phyloP scores from a whole-genome alignment of 2,329 filamentous ascomycete genomes.

The Acarospora socialis region DNA sequence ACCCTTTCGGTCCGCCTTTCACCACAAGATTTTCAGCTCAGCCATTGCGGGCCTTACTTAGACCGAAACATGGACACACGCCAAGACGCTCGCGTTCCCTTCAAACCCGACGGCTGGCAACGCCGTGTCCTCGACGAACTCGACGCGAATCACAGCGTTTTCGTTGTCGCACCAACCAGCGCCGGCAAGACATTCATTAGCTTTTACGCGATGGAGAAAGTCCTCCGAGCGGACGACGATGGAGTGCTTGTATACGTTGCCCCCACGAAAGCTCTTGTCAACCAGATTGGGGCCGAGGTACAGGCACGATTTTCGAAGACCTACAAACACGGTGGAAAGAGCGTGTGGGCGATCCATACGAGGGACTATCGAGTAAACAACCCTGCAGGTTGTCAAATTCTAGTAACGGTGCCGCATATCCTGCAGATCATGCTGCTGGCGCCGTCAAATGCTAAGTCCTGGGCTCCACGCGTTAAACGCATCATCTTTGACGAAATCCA shows the following conservation, averaged over 20 bases:
- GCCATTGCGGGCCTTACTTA: conserved; percentile 57
- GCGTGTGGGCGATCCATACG: conserved; percentile 68
- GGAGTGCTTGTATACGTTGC: conserved; percentile 65
- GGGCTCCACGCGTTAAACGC: conserved; percentile 53
- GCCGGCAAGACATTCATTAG: conserved; percentile 74
- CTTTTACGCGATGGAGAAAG: conserved; percentile 70
- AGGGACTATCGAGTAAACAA: conserved; percentile 63
- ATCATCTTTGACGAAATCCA: conserved; percentile 79
- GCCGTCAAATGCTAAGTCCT: conserved; percentile 49
- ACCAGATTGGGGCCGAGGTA: conserved; percentile 69
- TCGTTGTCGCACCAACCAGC: conserved; percentile 64
- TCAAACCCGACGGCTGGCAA: conserved; percentile 66
- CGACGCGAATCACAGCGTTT: conserved; percentile 53
- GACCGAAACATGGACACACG: conserved; percentile 58
- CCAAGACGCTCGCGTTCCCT: conserved; percentile 54
- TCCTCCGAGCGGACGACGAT: conserved; percentile 53
- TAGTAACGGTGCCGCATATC: conserved; percentile 66
- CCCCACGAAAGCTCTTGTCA: conserved; percentile 68
- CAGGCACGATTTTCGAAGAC: conserved; percentile 59
- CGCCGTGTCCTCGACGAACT: conserved; percentile 58
- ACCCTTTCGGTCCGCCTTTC: conserved; percentile 22
- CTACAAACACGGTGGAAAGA: conserved; percentile 45
- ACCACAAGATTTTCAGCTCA: conserved; percentile 49
- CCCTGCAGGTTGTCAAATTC: conserved; percentile 54
- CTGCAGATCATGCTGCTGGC: conserved; percentile 63